Evolutionary conservation across 192 early-diverging fungal species (phyloP), one percentile per base, ranked within the genome.

Genomic region (Entomortierella chlamydospora): DNA sequence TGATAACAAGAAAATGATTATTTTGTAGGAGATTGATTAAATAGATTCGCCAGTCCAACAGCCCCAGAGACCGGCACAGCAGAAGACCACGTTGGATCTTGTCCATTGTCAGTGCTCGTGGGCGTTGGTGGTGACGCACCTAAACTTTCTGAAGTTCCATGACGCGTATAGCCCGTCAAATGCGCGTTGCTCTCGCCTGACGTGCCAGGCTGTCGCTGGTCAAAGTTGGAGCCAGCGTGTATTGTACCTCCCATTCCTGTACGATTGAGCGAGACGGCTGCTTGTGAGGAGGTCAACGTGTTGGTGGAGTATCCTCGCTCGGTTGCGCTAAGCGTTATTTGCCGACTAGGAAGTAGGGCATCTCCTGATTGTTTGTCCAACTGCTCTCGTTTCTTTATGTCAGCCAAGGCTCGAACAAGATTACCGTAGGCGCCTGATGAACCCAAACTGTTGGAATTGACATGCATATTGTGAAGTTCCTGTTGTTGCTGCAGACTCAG

Each of bases 391-490:
- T 52, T 64, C 55, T 65, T 64, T 55, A 73, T 73, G 26, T 73
- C 72, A 23, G 64, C 72, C 33, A 74, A 31, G 1, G 71, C 63
- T 15, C 67, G 72, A 12, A 68, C 72, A 5, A 74, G 31, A 31
- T 74, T 74, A 22, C 72, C 72, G 57, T 74, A 74, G 9, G 72
- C 58, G 12, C 72, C 72, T 8, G 72, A 74, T 15, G 59, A 31
- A 2, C 72, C 72, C 49, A 74, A 74, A 74, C 64, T 68, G 64
- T 74, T 74, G 29, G 72, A 64, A 26, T 74, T 74, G 13, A 74
- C 58, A 29, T 74, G 72, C 72, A 74, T 74, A 22, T 74, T 74
- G 52, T 67, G 67, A 2, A 74, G 51, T 12, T 29, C 72, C 31
- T 67, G 64, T 26, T 74, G 72, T 13, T 74, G 72, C 20, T 74